Base-by-base conservation (phyloP, 2,329 filamentous ascomycete genomes). In the Chaetomiaceae sp. region DNA sequence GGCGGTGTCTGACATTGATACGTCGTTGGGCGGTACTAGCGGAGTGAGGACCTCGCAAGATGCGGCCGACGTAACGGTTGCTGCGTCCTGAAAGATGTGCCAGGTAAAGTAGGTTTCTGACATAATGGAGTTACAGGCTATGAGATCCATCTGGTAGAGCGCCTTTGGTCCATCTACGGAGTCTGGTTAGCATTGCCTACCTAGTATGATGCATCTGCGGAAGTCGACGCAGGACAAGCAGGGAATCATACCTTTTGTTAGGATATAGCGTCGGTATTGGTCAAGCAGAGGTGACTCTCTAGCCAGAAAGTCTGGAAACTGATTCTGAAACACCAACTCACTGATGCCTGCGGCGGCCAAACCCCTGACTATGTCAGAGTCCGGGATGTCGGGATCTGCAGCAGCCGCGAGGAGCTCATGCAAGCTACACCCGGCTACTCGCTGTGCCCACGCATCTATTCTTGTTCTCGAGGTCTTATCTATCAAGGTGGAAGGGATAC, bases 181-280 rank as follows among this genome's bases (percentile, higher is more conserved):
- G 14, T 7, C 27, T 19, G n/a, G 27, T 22, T 3, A 38, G 32
- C 18, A 10, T 37, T 17, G 34, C 6, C 35, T 19, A 19, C 3
- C 10, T 36, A 18, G 15, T 35, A 17, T 8, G 19, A 18, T 6
- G 19, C 4, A n/a, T 8, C 4, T 7, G 30, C 17, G 30, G 17
- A 33, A 9, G 8, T 24, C 6, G 12, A 22, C 6, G 11, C 24
- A n/a, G n/a, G 6, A 34, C 27, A 19, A 42, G 11, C 6, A 14
- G 2, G n/a, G n/a, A 17, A 10, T 19, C 15, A 4, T 30, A 48
- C 46, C 40, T 48, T 26, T 43, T 11, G 14, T n/a, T 22, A 48
- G 22, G 15, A 48, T 43, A 32, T 48, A 41, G n/a, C 41, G 26
- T 27, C 46, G 35, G 27, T 48, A 48, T 19, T 48, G 46, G 36